Percentiles rank a stretch among this genome's conserved stretches.
Evolutionary conservation across 2,329 filamentous ascomycete genomes (phyloP).

Genomic region (Stromatinia cepivora): DNA sequence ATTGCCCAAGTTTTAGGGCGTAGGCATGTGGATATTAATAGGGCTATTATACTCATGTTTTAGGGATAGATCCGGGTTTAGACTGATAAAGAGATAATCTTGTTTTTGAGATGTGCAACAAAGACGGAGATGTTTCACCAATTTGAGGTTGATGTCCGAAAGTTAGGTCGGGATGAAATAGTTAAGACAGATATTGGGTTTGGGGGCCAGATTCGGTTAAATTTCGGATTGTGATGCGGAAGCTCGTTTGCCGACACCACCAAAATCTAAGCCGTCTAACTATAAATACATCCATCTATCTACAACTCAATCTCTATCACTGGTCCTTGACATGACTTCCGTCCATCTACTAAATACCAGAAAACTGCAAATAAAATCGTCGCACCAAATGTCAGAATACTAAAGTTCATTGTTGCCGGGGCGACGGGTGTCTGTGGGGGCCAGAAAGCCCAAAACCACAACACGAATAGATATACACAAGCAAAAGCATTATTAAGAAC

Average conservation of each 20-base stretch:
- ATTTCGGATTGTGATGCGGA: neutral
- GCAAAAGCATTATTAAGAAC: too few species aligned
- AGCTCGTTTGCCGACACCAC: neutral
- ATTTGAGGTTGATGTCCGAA: neutral
- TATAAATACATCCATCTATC: too few species aligned
- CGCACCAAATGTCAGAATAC: too few species aligned
- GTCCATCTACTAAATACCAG: too few species aligned
- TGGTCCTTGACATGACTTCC: too few species aligned
- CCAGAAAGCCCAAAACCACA: too few species aligned
- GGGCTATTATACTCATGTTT: neutral
- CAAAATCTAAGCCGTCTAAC: too few species aligned
- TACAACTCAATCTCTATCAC: too few species aligned
- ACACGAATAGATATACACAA: too few species aligned
- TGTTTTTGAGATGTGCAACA: slow-evolving; percentile 16
- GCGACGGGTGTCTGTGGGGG: too few species aligned
- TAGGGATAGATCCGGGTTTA: neutral
- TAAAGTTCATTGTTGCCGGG: too few species aligned
- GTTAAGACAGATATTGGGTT: neutral
- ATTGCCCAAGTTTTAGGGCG: neutral
- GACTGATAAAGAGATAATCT: neutral
- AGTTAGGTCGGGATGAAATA: neutral
- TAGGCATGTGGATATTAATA: neutral
- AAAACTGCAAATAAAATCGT: too few species aligned
- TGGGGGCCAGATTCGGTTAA: neutral
- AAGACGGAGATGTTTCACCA: neutral